Evolutionary conservation across 176 grass and related monocot genomes (phyloP), one percentile per base, ranked within the genome.

Genomic region (Tillandsia leiboldiana): DNA sequence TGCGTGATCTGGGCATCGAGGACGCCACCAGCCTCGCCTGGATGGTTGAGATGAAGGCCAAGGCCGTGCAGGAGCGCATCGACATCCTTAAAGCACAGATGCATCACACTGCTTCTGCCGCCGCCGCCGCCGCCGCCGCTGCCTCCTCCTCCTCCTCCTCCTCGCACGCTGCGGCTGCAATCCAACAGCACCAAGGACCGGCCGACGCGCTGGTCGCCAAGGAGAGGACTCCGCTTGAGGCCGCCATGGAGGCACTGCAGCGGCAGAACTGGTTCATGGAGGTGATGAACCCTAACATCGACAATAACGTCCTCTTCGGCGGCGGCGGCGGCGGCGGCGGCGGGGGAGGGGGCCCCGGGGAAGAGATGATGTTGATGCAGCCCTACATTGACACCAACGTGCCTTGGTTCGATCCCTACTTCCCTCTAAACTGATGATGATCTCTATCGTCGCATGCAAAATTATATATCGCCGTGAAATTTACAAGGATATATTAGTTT

Each of bases 21-120:
- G 78, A 83, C 3, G 62, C 80, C 42, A 42, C 58, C 14, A 47
- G 47, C 26, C 48, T 91, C 2, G 56, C 80, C 0, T 74, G 52
- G 59, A 73, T 77, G 70, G 62, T 66, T 4, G 84, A 82, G 64
- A 74, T 12, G 22, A 80, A 75, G 27, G 12, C 80, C 4, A 26
- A 49, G 12, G 50, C 0, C 15, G 67, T 88, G 11, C 56, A 11
- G 11, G 49, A 78, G 1, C 14, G n/a, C 17, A 49, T 85, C 1
- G 56, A 68, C 17, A 1, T 33, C 10, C 49, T 24, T 53, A n/a
- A 50, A 9, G 52, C 11, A 15, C 14, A 71, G 49, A 10, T 8
- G 17, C 42, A 26, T 6, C 5, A 42, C 3, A 10, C 6, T 29
- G 72, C 12, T 12, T 15, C 8, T 14, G 53, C 24, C 24, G 24